These are phyloP conservation scores for Graphium sp. DNA, from an alignment of 2,329 filamentous ascomycete genomes.

Conservation along the genomic window DNA sequence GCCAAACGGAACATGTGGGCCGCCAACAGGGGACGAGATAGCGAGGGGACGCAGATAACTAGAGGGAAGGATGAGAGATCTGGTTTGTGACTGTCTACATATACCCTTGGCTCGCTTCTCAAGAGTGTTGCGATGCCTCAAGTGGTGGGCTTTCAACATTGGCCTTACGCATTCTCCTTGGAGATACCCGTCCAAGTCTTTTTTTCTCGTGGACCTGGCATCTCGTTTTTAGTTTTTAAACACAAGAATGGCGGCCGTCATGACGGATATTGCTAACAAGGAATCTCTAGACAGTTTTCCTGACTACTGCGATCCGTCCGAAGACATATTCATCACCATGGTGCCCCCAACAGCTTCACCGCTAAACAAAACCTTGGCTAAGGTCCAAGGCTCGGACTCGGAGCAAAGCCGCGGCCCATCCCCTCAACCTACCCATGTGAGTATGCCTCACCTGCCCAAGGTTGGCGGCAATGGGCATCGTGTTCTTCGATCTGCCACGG, in stretches of 20 bases:
- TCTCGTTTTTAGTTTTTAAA: constrained; percentile 3
- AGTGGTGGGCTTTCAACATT: no score
- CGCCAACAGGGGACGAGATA: no score
- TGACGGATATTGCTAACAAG: constrained; percentile 21
- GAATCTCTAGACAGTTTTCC: constrained; percentile 22
- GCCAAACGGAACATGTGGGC: no score
- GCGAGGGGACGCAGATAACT: no score
- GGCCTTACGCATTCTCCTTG: no score
- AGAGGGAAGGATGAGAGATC: no score
- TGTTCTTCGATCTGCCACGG: constrained; percentile 71
- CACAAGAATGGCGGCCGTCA: constrained; percentile 18
- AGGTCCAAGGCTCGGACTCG: constrained; percentile 20
- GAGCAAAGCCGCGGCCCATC: constrained; percentile 52
- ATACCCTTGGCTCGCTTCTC: no score
- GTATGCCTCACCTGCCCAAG: constrained; percentile 40
- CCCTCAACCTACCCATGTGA: constrained; percentile 76
- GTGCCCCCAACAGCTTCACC: neutral
- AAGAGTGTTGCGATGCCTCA: no score
- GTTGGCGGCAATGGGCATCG: constrained; percentile 46
- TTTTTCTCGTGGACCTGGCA: constrained; percentile 2
- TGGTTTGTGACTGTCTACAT: no score
- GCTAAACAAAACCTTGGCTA: constrained; percentile 18
- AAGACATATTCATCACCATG: constrained; percentile 10
- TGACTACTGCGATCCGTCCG: constrained; percentile 22
- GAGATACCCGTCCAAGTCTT: no score